A percentile compares a stretch with the other conserved stretches of the same genome.
Conservation (phyloP, 805 yeast species). For the Metschnikowia chrysomelidarum region DNA sequence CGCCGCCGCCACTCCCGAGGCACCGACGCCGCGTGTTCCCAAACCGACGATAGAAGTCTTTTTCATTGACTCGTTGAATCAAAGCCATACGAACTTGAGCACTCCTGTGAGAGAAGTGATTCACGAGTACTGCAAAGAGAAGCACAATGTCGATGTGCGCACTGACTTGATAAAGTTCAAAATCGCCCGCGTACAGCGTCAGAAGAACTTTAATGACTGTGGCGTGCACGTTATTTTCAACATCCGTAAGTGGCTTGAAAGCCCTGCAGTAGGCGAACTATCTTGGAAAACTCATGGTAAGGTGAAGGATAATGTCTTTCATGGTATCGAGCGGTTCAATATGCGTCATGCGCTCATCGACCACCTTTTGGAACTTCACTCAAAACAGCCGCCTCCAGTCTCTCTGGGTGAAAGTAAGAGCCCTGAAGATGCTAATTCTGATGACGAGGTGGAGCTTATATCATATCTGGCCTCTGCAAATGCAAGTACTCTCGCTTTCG, state of each 20-base stretch:
- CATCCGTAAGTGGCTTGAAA: constrained; percentile 53
- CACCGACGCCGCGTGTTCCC: constrained; percentile 1
- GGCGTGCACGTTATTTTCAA: constrained; percentile 89
- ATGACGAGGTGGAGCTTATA: constrained; percentile 24
- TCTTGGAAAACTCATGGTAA: constrained; percentile 41
- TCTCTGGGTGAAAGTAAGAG: not conserved
- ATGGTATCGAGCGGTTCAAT: constrained; percentile 13
- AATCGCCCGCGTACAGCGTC: constrained; percentile 69
- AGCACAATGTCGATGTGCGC: constrained; percentile 46
- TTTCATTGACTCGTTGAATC: constrained; percentile 75
- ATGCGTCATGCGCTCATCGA: constrained; percentile 15
- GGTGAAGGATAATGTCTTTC: constrained; percentile 10
- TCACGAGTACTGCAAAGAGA: constrained; percentile 67
- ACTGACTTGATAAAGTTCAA: constrained; percentile 46
- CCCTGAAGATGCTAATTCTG: constrained; percentile 15
- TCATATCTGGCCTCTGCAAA: constrained; percentile 11
- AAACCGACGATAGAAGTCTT: constrained; percentile 39
- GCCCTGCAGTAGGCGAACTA: constrained; percentile 46
- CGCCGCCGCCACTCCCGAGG: not conserved
- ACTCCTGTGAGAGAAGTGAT: constrained; percentile 58
- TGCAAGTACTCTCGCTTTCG: no score
- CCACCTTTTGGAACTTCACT: constrained; percentile 15
- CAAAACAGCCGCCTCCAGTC: constrained; percentile 12
- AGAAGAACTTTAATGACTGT: constrained; percentile 88
- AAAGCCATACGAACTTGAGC: constrained; percentile 50